Conservation (phyloP, 108 stramenopile genomes). For the Mayamaea pseudoterrestris region DNA sequence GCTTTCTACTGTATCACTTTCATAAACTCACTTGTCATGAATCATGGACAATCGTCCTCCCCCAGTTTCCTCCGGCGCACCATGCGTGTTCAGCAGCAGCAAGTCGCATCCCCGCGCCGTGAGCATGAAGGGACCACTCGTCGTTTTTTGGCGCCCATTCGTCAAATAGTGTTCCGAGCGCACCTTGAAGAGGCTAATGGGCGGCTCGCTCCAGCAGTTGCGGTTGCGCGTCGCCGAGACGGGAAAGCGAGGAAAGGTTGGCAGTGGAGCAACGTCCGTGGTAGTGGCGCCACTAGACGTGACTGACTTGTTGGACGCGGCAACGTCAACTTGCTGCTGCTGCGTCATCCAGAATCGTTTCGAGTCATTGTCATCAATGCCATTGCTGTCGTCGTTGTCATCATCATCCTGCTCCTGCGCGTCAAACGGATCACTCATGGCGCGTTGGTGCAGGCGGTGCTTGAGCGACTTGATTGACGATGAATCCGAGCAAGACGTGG, state of each 20-base stretch:
- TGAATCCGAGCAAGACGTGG: too few relatives aligned
- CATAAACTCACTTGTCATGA: too few relatives aligned
- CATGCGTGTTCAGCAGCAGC: conserved; percentile 60
- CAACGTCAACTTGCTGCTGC: not conserved
- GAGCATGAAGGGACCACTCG: conserved; percentile 41
- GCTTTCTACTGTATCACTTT: not conserved
- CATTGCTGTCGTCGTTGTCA: not conserved
- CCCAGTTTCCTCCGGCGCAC: too few relatives aligned
- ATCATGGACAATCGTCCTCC: too few relatives aligned
- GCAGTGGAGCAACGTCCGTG: not conserved
- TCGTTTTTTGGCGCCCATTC: conserved; percentile 54
- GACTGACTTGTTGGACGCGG: not conserved
- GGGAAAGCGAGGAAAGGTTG: conserved; percentile 30
- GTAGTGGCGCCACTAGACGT: not conserved
- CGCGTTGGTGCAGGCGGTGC: conserved; percentile 13
- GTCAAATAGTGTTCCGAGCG: conserved; percentile 59
- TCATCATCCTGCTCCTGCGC: conserved; percentile 13
- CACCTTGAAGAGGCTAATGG: conserved; percentile 44
- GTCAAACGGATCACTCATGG: conserved; percentile 36
- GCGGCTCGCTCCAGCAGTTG: conserved; percentile 73
- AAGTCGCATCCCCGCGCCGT: conserved; percentile 70
- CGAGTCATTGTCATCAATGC: not conserved
- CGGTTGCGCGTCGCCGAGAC: conserved; percentile 26
- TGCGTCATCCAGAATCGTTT: not conserved
- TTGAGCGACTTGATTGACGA: too few relatives aligned